A percentile compares a stretch with the other conserved stretches of the same genome.
These are phyloP conservation scores for Scenedesmus sp. DNA, from an alignment of 163 green algal genomes.

Conservation along the genomic window DNA sequence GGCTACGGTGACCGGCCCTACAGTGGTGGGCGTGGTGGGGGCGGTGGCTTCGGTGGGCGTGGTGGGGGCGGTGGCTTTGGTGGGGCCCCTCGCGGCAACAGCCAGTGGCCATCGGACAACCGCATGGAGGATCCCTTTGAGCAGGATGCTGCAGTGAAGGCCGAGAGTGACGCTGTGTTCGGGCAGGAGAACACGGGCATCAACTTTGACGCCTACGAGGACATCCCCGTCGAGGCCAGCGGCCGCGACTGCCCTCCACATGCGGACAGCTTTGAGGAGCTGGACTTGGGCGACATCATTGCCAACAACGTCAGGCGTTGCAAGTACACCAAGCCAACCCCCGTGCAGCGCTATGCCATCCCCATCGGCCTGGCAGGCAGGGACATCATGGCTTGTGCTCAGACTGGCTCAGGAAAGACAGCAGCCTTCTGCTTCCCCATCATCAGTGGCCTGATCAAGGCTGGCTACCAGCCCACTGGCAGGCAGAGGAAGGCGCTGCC, in stretches of 20 bases:
- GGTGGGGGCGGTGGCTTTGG: constrained; percentile 29
- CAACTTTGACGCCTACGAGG: constrained; percentile 99
- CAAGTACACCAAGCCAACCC: constrained; percentile 98
- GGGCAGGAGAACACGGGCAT: constrained; percentile 96
- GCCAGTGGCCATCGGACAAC: neutral
- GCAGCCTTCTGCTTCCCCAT: constrained; percentile 99
- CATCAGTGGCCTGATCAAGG: constrained; percentile 85
- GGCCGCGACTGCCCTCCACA: constrained; percentile 87
- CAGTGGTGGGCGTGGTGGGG: constrained; percentile 6
- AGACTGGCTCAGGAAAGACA: constrained; percentile 91
- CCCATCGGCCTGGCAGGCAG: constrained; percentile 93
- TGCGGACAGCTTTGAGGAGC: constrained; percentile 92
- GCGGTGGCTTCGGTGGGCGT: constrained; percentile 28
- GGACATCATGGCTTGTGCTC: constrained; percentile 99
- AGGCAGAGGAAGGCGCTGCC: constrained; percentile 92
- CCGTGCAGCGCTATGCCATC: constrained; percentile 97
- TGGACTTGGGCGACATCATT: constrained; percentile 86
- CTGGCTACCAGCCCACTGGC: constrained; percentile 72
- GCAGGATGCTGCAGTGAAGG: constrained; percentile 52
- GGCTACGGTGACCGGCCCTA: constrained; percentile 33
- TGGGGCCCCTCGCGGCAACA: constrained; percentile 20
- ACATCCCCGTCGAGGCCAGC: constrained; percentile 97
- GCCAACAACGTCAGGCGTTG: constrained; percentile 94
- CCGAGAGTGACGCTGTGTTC: constrained; percentile 55
- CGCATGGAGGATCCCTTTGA: constrained; percentile 51